Percentiles rank a stretch among this genome's conserved stretches.
These are phyloP conservation scores for Coemansia sp. DNA, from an alignment of 192 early-diverging fungal species.

Conservation along the genomic window DNA sequence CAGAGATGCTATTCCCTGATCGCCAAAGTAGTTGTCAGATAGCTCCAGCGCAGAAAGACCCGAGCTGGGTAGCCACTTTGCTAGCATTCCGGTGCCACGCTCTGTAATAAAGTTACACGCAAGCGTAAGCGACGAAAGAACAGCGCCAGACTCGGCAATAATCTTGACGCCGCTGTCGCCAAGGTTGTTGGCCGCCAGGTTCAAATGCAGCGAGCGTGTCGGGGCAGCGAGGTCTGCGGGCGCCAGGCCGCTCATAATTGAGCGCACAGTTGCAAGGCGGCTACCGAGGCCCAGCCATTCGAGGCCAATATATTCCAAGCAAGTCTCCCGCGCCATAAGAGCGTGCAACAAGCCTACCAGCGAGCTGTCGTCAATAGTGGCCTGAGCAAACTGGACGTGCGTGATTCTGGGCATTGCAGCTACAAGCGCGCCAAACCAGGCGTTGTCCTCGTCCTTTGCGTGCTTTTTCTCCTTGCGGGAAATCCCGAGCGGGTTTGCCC, in stretches of 20 bases:
- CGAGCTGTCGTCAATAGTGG: slow-evolving; percentile 18
- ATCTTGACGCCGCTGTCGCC: slow-evolving; percentile 38
- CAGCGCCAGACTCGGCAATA: slow-evolving; percentile 22
- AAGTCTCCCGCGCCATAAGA: slow-evolving; percentile 10
- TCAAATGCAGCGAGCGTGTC: slow-evolving; percentile 24
- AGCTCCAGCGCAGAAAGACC: slow-evolving; percentile 29
- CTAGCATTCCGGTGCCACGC: slow-evolving; percentile 31
- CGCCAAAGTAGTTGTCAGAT: slow-evolving; percentile 52
- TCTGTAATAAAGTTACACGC: slow-evolving; percentile 52
- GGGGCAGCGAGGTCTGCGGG: not conserved
- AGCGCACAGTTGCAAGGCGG: slow-evolving; percentile 28
- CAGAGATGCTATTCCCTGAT: slow-evolving; percentile 40
- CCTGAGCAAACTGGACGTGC: slow-evolving; percentile 38
- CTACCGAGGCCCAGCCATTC: slow-evolving; percentile 46
- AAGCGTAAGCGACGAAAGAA: slow-evolving; percentile 34
- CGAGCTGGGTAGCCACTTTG: slow-evolving; percentile 41
- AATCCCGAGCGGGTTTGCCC: slow-evolving; percentile 35
- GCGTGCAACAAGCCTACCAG: slow-evolving; percentile 23
- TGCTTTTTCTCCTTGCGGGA: slow-evolving; percentile 1
- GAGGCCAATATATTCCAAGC: slow-evolving; percentile 44
- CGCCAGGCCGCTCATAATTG: slow-evolving; percentile 20
- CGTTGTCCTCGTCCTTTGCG: not conserved
- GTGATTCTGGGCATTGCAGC: slow-evolving; percentile 30
- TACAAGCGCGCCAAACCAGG: slow-evolving; percentile 22
- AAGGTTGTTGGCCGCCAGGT: slow-evolving; percentile 43